These are phyloP conservation scores for Aspergillus mulundensis DNA, from an alignment of 495 filamentous ascomycete genomes.

Conservation along the genomic window DNA sequence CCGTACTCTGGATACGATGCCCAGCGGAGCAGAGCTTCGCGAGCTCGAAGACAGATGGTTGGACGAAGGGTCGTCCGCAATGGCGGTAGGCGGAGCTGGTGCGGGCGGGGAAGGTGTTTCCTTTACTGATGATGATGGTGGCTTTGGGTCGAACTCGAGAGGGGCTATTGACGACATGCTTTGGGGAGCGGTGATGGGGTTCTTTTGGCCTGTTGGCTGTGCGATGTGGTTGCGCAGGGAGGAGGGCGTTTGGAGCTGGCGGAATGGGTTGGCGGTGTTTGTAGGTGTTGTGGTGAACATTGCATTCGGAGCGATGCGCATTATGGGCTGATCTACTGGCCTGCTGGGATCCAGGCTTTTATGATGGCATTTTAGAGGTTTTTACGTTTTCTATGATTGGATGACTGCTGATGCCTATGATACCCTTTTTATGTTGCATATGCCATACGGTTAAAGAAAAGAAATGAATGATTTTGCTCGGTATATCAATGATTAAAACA, in stretches of 20 bases:
- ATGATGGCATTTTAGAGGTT: neutral
- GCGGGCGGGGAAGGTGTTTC: slow-evolving; percentile 33
- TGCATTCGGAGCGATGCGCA: slow-evolving; percentile 62
- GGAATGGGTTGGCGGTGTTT: slow-evolving; percentile 78
- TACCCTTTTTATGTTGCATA: slow-evolving; percentile 19
- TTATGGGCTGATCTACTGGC: slow-evolving; percentile 34
- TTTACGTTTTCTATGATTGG: slow-evolving; percentile 9
- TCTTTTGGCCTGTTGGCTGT: slow-evolving; percentile 89
- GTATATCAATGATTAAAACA: slow-evolving; percentile 6
- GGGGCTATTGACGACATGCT: slow-evolving; percentile 77
- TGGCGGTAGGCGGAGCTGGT: slow-evolving; percentile 29
- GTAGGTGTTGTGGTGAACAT: slow-evolving; percentile 74
- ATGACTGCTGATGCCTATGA: slow-evolving; percentile 18
- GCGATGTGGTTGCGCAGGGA: slow-evolving; percentile 80
- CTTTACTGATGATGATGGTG: slow-evolving; percentile 51
- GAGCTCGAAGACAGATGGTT: slow-evolving; percentile 88
- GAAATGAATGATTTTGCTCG: neutral
- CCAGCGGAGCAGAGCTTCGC: slow-evolving; percentile 54
- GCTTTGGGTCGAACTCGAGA: slow-evolving; percentile 39
- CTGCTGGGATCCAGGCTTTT: neutral
- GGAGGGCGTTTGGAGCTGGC: slow-evolving; percentile 79
- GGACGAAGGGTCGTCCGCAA: slow-evolving; percentile 59
- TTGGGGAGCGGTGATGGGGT: slow-evolving; percentile 82
- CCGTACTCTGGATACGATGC: slow-evolving; percentile 83
- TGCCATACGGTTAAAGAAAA: neutral